Evolutionary conservation across 192 early-diverging fungal species (phyloP), one percentile per base, ranked within the genome.

Genomic region (Phlyctochytrium arcticum): DNA sequence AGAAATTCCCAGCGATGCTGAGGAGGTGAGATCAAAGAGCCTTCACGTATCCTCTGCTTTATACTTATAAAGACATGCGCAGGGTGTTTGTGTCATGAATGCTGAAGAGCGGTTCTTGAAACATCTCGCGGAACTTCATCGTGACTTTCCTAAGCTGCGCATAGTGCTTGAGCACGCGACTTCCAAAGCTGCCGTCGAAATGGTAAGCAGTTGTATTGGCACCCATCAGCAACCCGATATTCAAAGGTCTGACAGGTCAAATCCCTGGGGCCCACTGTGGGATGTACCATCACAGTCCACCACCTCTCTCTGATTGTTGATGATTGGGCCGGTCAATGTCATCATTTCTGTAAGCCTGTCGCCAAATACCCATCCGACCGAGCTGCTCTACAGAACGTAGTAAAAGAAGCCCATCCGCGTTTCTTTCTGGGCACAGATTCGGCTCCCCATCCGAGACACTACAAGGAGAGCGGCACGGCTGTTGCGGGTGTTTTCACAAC

Each of bases 81-180:
- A 88, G 80, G 89, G 90, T 69, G 82, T 96, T 36, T 96, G 93
- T 67, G 89, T 98, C 1, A 75, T 98, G 83, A 98, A 98, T 60
- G 96, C 96, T 0, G 96, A 98, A 71, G 93, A 92, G 64, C 75
- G 82, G 51, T 98, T 98, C 74, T 76, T 98, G 56, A 82, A 73
- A 8, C 90, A 96, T 44, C 78, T 98, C 47, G 75, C 87, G 50
- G 77, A 92, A 60, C 83, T 98, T 39, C 93, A 97, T 71, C 44
- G 65, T 36, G 93, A 86, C 32, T 98, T 98, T 74, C 96, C 96
- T 26, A 87, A 88, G 23, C 85, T 98, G 32, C 89, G 89, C 56
- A 98, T 98, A 57, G 92, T 98, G 10, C 79, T 98, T 24, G 96
- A 98, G 72, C 96, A 98, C 58, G 96, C 96, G 0, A 98, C 96